Evolutionary conservation across 1,139 yeast genomes (phyloP), one percentile per base, ranked within the genome.

Genomic region (Dujonia santamariae): DNA sequence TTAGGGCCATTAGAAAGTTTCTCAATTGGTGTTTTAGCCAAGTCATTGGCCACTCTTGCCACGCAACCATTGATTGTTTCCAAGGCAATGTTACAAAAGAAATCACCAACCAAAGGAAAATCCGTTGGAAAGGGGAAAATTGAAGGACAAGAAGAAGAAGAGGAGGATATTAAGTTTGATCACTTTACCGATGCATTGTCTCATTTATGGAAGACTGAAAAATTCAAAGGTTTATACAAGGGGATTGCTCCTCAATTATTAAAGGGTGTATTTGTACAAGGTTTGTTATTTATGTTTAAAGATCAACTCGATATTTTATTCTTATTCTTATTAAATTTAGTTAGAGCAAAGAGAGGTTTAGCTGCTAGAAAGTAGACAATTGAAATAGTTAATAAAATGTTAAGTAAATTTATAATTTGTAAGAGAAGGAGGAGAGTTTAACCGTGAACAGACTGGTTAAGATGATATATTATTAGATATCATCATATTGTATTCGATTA

Each of bases 1-100:
- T 66, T 86, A 46, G 67, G 75, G 9, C 85, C 94, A 4, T 63
- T 72, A 39, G 85, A 85, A 56, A 78, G 83, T 49, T 85, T 85
- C 58, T 46, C 78, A 22, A 64, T 86, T 20, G 96, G 96, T 7
- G 87, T 88, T 13, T 46, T 84, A 35, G 84, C 95, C 39, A 87
- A 86, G 63, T 75, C 86, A 39, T 61, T 85, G 59, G 95, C 96
- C 4, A 86, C 96, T 0, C 32, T 85, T 11, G 73, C 78, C 3
- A 86, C 96, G 0, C 95, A 85, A 59, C 96, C 96, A 2, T 67
- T 87, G 57, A 86, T 86, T 53, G 85, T 85, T 4, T 80, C 95
- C 13, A 85, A 86, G 61, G 92, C 84, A 15, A 77, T 84, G 75
- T 74, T 84, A 45, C 95, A 85, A 55, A 79, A 81, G 56, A 65